These are phyloP conservation scores for Trichosanthes cucumerina DNA, from an alignment of 306 rosid species.

Conservation along the genomic window DNA sequence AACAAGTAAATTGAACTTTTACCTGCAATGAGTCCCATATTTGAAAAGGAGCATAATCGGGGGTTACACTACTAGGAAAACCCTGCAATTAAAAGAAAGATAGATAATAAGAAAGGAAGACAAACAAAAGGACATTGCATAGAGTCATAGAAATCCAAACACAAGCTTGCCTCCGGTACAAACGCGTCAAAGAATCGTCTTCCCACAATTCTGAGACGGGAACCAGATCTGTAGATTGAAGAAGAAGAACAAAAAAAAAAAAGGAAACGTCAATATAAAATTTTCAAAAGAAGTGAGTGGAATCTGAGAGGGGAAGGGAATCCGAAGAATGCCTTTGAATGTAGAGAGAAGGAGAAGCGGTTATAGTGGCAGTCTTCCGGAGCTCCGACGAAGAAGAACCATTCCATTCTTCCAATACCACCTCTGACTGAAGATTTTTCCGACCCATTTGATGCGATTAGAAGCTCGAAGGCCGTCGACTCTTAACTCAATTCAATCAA, in stretches of 20 bases:
- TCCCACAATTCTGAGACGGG: slow-evolving; percentile 61
- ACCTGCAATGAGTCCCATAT: slow-evolving; percentile 94
- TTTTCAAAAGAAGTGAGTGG: background rate
- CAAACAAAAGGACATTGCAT: background rate
- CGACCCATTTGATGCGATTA: slow-evolving; percentile 1
- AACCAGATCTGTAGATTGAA: slow-evolving; percentile 39
- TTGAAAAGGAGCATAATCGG: slow-evolving; percentile 92
- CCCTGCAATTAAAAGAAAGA: slow-evolving; percentile 38
- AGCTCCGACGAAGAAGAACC: slow-evolving; percentile 74
- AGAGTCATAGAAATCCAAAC: slow-evolving; percentile 2
- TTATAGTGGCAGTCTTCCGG: slow-evolving; percentile 69
- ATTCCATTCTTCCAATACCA: slow-evolving; percentile 74
- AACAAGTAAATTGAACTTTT: background rate
- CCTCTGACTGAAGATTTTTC: background rate
- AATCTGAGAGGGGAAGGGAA: background rate
- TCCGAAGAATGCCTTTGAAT: slow-evolving; percentile 32
- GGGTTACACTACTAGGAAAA: slow-evolving; percentile 86
- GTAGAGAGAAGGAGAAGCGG: slow-evolving; percentile 46
- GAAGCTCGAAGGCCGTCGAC: background rate
- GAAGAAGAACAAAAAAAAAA: background rate
- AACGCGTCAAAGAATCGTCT: slow-evolving; percentile 71
- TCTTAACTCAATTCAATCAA: background rate
- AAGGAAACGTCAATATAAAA: background rate
- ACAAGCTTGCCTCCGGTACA: slow-evolving; percentile 75
- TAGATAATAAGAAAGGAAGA: background rate